These are phyloP conservation scores for Priceomyces melissophilus DNA, from an alignment of 805 yeast species.

Conservation along the genomic window DNA sequence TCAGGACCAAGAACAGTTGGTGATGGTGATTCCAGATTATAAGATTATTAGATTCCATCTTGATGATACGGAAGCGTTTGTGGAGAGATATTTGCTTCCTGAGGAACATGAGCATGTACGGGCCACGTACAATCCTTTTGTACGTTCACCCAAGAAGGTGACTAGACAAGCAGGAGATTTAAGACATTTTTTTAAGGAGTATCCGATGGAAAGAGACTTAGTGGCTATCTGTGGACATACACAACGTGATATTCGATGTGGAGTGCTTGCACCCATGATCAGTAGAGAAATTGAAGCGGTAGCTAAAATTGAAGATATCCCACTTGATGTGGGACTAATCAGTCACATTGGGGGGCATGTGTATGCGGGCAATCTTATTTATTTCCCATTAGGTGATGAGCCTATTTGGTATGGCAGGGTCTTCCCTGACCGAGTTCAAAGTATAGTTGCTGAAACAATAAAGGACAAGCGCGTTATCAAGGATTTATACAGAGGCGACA, in stretches of 20 bases:
- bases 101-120: slow-evolving; percentile 13
- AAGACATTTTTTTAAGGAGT: slow-evolving; percentile 8
- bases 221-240: slow-evolving; percentile 66
- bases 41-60: slow-evolving; percentile 33
- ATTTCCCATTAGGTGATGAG: slow-evolving; percentile 43
- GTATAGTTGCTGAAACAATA: slow-evolving; percentile 56
- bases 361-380: slow-evolving; percentile 77
- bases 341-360: slow-evolving; percentile 87
- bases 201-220: slow-evolving; percentile 21
- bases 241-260: slow-evolving; percentile 64
- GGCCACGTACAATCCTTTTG: slow-evolving; percentile 25
- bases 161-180: background rate
- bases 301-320: slow-evolving; percentile 30
- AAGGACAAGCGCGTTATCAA: slow-evolving; percentile 46
- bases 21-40: slow-evolving; percentile 56
- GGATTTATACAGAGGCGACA: slow-evolving; percentile 53
- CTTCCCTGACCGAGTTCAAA: slow-evolving; percentile 61
- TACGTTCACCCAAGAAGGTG: background rate
- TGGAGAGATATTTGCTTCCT: slow-evolving; percentile 41
- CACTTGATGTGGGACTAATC: slow-evolving; percentile 47
- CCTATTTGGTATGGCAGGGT: slow-evolving; percentile 78
- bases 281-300: slow-evolving; percentile 47
- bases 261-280: slow-evolving; percentile 58
- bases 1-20: slow-evolving; percentile 20
- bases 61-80: slow-evolving; percentile 31